Conservation (phyloP, 306 rosid genomes). For the Chamaecrista fasciculata region DNA sequence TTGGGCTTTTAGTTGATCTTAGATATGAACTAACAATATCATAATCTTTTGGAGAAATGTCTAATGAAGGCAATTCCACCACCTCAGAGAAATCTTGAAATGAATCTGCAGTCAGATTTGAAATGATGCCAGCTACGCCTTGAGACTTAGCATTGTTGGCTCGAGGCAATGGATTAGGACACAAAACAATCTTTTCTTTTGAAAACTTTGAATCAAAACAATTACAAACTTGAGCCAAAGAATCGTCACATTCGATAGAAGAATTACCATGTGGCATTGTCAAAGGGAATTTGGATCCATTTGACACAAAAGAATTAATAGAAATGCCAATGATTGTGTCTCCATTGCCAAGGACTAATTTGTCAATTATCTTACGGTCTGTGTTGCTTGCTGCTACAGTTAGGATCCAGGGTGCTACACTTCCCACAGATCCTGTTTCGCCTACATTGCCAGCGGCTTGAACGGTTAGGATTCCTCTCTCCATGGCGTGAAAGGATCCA, state of each 20-base stretch:
- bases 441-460: conserved; percentile 45
- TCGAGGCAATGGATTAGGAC: neutral
- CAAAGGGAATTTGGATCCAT: conserved; percentile 24
- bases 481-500: conserved; percentile 47
- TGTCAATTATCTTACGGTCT: conserved; percentile 29
- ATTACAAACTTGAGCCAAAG: neutral
- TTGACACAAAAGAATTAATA: conserved; percentile 23
- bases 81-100: neutral
- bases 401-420: conserved; percentile 49
- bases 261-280: neutral
- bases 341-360: conserved; percentile 44
- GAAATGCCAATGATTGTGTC: conserved; percentile 25
- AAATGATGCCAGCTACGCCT: conserved; percentile 27
- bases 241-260: neutral
- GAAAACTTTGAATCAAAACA: conserved; percentile 7
- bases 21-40: neutral
- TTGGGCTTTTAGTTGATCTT: neutral
- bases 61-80: neutral
- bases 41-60: neutral
- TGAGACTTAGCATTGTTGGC: neutral
- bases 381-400: conserved; percentile 45
- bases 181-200: conserved; percentile 42
- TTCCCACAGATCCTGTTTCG: neutral
- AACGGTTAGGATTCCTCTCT: conserved; percentile 41
- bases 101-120: too few relatives aligned